Base-by-base conservation (phyloP, 2,329 filamentous ascomycete species). In the Diaporthe helianthi region DNA sequence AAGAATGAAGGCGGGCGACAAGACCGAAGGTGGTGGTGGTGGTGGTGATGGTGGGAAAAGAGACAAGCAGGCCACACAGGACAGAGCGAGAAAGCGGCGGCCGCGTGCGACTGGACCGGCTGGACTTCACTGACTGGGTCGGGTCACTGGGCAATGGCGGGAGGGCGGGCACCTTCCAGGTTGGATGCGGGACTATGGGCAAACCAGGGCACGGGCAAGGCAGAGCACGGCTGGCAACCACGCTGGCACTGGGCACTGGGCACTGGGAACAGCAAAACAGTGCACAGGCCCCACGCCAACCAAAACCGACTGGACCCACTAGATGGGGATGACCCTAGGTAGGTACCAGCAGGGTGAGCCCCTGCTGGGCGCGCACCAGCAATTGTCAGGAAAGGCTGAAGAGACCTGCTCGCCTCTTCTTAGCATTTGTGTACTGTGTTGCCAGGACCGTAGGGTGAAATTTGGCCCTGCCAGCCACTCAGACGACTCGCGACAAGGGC, bases 1-100 rank as follows among this genome's bases (percentile, higher is more conserved):
- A 52, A 55, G 54, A 64, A 63, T 49, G 58, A 63, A 63, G 58
- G 58, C 58, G 58, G 58, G 58, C 44, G 10, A 63, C 58, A 49
- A 63, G 29, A 63, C 72, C 76, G 71, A 73, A 74, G 75, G 75
- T 75, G 73, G 71, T 72, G 75, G 74, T 72, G 75, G 74, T 74
- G 75, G 74, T 74, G 73, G 74, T 73, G 73, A 73, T 75, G 73
- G 75, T 67, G 72, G 72, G 73, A 73, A 73, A 70, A 67, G 63
- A 70, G 71, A 72, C 55, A 29, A 22, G 54, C 55, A 71, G 69
- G 24, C 73, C 66, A 67, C 68, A 71, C 72, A 22, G 44, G n/a
- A 47, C 44, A 47, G 44, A 73, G 73, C 72, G 72, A 71, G 69
- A 53, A 69, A 69, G 26, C 71, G 71, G 67, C 73, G 67, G 69